Evolutionary conservation across 164 flowering plant genomes (phyloP), one percentile per base, ranked within the genome.

Genomic region (Hamamelis virginiana): DNA sequence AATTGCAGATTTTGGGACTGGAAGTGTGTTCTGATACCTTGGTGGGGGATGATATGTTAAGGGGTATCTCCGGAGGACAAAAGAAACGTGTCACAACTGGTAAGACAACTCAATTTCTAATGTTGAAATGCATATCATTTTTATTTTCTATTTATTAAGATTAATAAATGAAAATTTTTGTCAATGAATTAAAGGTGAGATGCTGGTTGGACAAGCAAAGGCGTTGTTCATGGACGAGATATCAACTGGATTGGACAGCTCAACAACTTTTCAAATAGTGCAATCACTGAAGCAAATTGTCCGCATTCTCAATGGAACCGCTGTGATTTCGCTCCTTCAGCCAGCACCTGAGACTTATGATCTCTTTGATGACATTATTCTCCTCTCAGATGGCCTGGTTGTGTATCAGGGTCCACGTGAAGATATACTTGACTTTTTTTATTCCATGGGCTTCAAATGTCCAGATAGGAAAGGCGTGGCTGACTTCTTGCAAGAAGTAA

Each of bases 201-300:
- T 90, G 92, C 71, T 90, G 47, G 96, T 90, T 38, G 92, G 91
- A 69, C 96, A 89, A 0, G 74, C 90, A 57, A 82, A 71, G 46
- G 87, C 81, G 12, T 67, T 90, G 56, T 84, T 90, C 74, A 90
- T 90, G 96, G 96, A 90, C 62, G 92, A 88, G 74, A 90, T 90
- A 71, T 90, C 96, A 0, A 90, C 92, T 16, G 96, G 96, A 27
- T 72, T 90, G 59, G 92, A 90, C 73, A 90, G 88, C 69, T 90
- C 92, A 0, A 90, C 92, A 14, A 88, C 92, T 13, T 90, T 46
- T 67, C 85, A 84, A 62, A 88, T 90, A 64, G 85, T 88, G 70
- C 87, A 86, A 61, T 78, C 83, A 9, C 65, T 90, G 1, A 74
- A 72, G 74, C 87, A 90, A 58, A 47, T 66, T 4, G 74, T 84